A percentile compares a stretch with the other conserved stretches of the same genome.
phyloP scores from a whole-genome alignment of 208 protist genomes.

The Leptomonas seymouri region DNA sequence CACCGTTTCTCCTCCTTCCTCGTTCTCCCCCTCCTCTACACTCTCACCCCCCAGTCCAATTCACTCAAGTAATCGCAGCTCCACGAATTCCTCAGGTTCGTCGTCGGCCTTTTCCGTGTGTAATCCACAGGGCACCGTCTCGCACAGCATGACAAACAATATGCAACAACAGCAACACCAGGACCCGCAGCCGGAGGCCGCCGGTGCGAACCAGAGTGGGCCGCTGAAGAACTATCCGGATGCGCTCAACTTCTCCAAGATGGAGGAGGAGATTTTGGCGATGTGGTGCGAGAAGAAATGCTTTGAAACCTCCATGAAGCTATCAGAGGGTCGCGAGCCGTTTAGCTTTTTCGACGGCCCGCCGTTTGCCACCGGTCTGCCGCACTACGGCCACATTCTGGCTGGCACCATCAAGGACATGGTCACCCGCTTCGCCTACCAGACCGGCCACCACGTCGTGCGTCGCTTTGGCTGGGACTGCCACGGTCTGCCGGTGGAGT shows the following conservation, averaged over 20 bases:
- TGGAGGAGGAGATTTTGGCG: constrained; percentile 95
- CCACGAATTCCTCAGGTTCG: background rate
- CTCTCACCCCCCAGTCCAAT: constrained; percentile 10
- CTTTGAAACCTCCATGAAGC: constrained; percentile 95
- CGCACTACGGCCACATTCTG: constrained; percentile 99
- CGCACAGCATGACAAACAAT: constrained; percentile 18
- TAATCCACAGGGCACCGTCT: background rate
- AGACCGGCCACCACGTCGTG: constrained; percentile 98
- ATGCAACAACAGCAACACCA: constrained; percentile 13
- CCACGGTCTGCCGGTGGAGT: constrained; percentile 99
- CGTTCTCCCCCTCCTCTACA: background rate
- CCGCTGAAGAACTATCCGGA: constrained; percentile 77
- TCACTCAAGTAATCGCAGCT: constrained; percentile 17
- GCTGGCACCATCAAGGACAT: constrained; percentile 99
- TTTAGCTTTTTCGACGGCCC: constrained; percentile 99
- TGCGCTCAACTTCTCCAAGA: constrained; percentile 89
- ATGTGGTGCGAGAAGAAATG: constrained; percentile 97
- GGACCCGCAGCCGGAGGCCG: constrained; percentile 12
- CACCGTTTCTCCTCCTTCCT: constrained; percentile 14
- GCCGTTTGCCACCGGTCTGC: constrained; percentile 99
- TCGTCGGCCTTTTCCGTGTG: background rate
- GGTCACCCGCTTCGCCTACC: constrained; percentile 98
- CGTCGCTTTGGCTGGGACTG: constrained; percentile 99
- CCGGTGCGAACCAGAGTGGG: background rate
- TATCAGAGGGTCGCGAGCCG: constrained; percentile 86